Evolutionary conservation across 768 basidiomycete genomes (phyloP).

Genomic region (Auriscalpium vulgare): DNA sequence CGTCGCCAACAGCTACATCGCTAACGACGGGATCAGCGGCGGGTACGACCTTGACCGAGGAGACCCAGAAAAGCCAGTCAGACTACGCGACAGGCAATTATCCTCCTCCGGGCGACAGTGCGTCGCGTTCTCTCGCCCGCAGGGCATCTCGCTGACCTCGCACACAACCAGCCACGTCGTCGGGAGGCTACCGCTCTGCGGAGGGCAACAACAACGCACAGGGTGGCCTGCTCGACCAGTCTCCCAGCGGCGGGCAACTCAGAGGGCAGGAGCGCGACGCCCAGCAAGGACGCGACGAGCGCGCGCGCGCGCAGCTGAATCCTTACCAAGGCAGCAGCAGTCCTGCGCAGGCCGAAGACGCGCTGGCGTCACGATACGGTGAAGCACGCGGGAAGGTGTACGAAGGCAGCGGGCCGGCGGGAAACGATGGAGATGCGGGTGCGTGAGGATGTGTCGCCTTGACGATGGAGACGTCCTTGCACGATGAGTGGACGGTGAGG

Average conservation of each 20-base stretch:
- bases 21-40: neutral
- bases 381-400: conserved; percentile 8
- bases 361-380: conserved; percentile 10
- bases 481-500: no score
- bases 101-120: conserved; percentile 14
- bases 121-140: neutral
- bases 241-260: neutral
- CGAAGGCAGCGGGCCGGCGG: neutral
- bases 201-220: neutral
- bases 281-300: conserved; percentile 4
- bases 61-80: no score
- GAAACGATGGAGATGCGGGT: conserved; percentile 2
- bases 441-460: neutral
- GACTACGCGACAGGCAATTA: conserved; percentile 15
- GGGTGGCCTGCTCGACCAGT: neutral
- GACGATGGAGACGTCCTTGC: no score
- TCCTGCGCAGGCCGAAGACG: conserved; percentile 12
- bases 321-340: conserved; percentile 5
- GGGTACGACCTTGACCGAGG: neutral
- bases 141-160: neutral
- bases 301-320: neutral
- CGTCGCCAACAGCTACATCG: neutral
- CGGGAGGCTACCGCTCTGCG: conserved; percentile 9
- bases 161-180: conserved; percentile 8
- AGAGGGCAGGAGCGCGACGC: conserved; percentile 1